phyloP scores from a whole-genome alignment of 164 flowering plant species.

The Annona cherimola region DNA sequence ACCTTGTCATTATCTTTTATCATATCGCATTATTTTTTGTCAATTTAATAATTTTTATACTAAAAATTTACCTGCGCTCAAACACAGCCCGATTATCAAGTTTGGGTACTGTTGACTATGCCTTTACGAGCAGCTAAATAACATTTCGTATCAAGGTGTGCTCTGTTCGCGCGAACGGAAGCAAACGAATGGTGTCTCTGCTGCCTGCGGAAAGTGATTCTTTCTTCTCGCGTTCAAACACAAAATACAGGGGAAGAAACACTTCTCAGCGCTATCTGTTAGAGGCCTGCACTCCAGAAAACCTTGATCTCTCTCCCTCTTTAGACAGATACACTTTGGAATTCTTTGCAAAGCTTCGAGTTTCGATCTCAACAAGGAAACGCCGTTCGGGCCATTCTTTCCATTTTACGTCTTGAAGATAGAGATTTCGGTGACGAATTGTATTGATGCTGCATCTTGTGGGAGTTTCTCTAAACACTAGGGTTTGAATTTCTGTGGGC shows the following conservation, averaged over 20 bases:
- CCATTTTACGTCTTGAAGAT: not conserved
- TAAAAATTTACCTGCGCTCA: too few species aligned
- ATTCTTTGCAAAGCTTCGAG: not conserved
- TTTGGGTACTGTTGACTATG: too few species aligned
- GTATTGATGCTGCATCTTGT: not conserved
- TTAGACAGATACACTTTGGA: not conserved
- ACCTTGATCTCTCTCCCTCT: not conserved
- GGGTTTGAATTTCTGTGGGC: not conserved
- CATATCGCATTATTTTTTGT: too few species aligned
- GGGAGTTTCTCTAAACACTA: not conserved
- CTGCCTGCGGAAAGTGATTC: not conserved
- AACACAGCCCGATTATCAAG: too few species aligned
- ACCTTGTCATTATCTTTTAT: too few species aligned
- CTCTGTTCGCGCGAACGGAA: not conserved
- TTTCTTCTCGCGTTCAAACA: not conserved
- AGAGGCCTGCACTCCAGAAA: not conserved
- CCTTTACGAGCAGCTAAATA: too few species aligned
- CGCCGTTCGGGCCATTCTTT: not conserved
- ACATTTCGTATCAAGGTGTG: too few species aligned
- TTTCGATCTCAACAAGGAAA: not conserved
- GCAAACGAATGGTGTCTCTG: not conserved
- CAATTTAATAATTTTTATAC: too few species aligned
- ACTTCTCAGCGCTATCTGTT: not conserved
- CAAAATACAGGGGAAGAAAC: not conserved
- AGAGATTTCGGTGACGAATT: not conserved